Percentiles rank a stretch among this genome's conserved stretches.
phyloP scores from a whole-genome alignment of 495 filamentous ascomycete genomes.

The Podospora tetraspora region DNA sequence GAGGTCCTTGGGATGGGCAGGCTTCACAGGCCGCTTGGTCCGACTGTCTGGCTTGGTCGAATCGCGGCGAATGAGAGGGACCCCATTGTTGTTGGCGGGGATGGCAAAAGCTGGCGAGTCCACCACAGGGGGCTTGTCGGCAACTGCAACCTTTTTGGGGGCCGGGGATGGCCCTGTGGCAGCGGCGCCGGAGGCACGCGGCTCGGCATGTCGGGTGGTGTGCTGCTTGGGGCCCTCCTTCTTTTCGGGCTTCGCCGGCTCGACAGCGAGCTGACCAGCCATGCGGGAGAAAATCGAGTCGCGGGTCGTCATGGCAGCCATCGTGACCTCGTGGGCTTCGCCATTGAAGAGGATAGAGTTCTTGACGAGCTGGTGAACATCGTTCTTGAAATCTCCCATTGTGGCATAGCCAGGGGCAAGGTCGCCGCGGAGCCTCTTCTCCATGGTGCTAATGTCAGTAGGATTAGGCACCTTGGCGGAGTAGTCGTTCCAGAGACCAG shows the following conservation, averaged over 20 bases:
- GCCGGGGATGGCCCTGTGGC: constrained; percentile 22
- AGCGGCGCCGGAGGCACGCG: constrained; percentile 40
- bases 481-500: constrained; percentile 57
- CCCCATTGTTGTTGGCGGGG: constrained; percentile 60
- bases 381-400: constrained; percentile 60
- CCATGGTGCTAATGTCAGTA: constrained; percentile 79
- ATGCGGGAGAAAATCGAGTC: constrained; percentile 56
- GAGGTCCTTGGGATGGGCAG: constrained; percentile 79
- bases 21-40: constrained; percentile 90
- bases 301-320: constrained; percentile 55
- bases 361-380: constrained; percentile 66
- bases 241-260: constrained; percentile 50
- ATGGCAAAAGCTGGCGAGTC: constrained; percentile 69
- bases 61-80: constrained; percentile 90
- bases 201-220: constrained; percentile 43
- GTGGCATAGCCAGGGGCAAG: constrained; percentile 56
- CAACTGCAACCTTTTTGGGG: constrained; percentile 23
- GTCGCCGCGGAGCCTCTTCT: constrained; percentile 63
- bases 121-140: constrained; percentile 28
- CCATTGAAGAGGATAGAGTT: constrained; percentile 85
- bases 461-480: constrained; percentile 63
- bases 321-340: constrained; percentile 61
- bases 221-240: constrained; percentile 43
- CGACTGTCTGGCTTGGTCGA: constrained; percentile 68
- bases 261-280: constrained; percentile 46